Evolutionary conservation across 2,329 filamentous ascomycete species (phyloP).

Genomic region (Aureobasidium musti): DNA sequence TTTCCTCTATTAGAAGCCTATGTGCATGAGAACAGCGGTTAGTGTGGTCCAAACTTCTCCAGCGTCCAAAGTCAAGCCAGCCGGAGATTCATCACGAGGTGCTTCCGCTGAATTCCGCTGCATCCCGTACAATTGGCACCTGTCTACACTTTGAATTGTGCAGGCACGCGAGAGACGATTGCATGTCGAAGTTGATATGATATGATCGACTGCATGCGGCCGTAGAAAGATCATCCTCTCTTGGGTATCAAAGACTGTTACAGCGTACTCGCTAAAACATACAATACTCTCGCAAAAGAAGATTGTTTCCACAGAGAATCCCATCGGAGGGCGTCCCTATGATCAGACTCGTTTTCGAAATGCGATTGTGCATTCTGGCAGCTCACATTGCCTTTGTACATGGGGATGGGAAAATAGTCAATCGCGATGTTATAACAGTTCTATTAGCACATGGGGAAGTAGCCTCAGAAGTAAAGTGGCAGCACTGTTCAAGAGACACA

Average conservation of each 20-base stretch:
- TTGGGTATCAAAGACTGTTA: neutral
- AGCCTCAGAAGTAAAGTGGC: neutral
- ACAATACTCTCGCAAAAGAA: too few relatives aligned
- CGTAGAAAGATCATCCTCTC: neutral
- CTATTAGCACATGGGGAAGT: too few relatives aligned
- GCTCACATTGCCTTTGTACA: too few relatives aligned
- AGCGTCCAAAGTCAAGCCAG: constrained; percentile 1
- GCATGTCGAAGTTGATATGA: neutral
- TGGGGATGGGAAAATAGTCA: too few relatives aligned
- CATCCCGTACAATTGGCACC: neutral
- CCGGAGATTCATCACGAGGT: neutral
- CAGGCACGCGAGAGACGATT: neutral
- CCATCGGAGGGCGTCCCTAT: too few relatives aligned
- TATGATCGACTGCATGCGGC: neutral
- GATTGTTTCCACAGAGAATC: too few relatives aligned
- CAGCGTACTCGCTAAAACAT: neutral
- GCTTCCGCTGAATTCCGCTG: neutral
- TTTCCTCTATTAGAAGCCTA: constrained; percentile 21
- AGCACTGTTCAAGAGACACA: neutral
- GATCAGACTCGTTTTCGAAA: too few relatives aligned
- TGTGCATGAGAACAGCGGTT: constrained; percentile 13
- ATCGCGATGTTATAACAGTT: too few relatives aligned
- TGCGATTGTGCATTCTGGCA: too few relatives aligned
- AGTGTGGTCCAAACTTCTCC: neutral
- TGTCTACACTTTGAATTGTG: neutral